phyloP scores from a whole-genome alignment of 768 basidiomycete genomes.

The Lyophyllum shimeji region DNA sequence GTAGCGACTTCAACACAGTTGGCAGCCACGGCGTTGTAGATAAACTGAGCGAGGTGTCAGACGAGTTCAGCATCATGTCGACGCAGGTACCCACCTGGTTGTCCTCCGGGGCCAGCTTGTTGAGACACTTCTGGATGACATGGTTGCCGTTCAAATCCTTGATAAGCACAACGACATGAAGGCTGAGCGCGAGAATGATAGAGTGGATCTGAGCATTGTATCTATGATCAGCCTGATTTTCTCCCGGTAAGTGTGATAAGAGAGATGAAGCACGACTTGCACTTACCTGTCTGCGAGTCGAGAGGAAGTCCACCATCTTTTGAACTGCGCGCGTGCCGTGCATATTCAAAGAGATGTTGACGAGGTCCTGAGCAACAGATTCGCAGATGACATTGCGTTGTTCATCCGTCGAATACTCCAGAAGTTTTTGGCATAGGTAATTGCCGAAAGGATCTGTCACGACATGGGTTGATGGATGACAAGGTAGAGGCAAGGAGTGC shows the following conservation, averaged over 20 bases:
- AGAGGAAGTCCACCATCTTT: constrained; percentile 99
- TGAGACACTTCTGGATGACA: constrained; percentile 98
- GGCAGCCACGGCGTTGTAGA: constrained; percentile 98
- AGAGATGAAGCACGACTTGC: constrained; percentile 25
- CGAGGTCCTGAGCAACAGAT: constrained; percentile 94
- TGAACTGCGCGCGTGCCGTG: constrained; percentile 99
- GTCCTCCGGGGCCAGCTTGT: constrained; percentile 96
- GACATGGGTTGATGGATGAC: constrained; percentile 4
- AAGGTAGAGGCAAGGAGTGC: constrained; percentile 17
- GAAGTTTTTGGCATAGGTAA: constrained; percentile 96
- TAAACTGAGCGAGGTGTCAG: constrained; percentile 63
- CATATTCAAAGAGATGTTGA: constrained; percentile 99
- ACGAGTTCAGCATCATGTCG: not conserved
- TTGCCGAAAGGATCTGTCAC: constrained; percentile 93
- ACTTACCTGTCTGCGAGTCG: constrained; percentile 89
- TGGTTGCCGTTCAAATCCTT: constrained; percentile 98
- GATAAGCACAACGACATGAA: constrained; percentile 98
- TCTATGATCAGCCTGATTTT: constrained; percentile 72
- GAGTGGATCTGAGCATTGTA: constrained; percentile 93
- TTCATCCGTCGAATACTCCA: constrained; percentile 97
- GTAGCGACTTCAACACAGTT: constrained; percentile 99
- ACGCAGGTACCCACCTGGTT: constrained; percentile 67
- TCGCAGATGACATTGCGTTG: constrained; percentile 97
- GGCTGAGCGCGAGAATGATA: constrained; percentile 93
- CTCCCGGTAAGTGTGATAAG: constrained; percentile 51